These are phyloP conservation scores for Penicillium tannophilum DNA, from an alignment of 495 filamentous ascomycete genomes.

Conservation along the genomic window DNA sequence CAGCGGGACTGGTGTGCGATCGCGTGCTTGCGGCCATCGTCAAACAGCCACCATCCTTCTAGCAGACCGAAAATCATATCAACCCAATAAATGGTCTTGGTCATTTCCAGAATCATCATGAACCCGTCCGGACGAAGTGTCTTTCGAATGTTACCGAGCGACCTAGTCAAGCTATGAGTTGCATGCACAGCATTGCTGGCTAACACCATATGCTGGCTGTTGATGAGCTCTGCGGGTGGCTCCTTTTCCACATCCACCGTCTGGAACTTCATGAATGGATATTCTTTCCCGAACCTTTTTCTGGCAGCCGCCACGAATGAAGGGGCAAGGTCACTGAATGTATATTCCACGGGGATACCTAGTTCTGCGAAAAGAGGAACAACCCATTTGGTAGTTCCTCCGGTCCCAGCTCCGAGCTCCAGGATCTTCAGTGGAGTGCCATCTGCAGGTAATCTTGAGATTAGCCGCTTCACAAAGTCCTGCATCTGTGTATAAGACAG, in stretches of 20 bases:
- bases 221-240: constrained; percentile 31
- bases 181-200: constrained; percentile 55
- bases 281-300: constrained; percentile 34
- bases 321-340: constrained; percentile 48
- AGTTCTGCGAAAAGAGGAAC: constrained; percentile 36
- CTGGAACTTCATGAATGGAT: constrained; percentile 47
- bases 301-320: constrained; percentile 46
- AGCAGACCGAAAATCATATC: constrained; percentile 51
- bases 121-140: constrained; percentile 45
- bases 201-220: constrained; percentile 48
- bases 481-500: constrained; percentile 40
- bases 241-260: constrained; percentile 49
- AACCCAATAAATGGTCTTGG: constrained; percentile 37
- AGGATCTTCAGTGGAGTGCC: constrained; percentile 26
- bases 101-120: constrained; percentile 49
- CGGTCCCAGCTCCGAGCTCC: constrained; percentile 50
- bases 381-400: constrained; percentile 41
- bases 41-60: constrained; percentile 54
- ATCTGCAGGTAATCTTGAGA: too few relatives aligned
- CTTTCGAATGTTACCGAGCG: constrained; percentile 31
- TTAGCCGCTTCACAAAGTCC: constrained; percentile 39
- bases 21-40: constrained; percentile 47
- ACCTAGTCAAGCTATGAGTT: constrained; percentile 36
- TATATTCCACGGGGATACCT: constrained; percentile 48
- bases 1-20: constrained; percentile 31